Evolutionary conservation across 2,329 filamentous ascomycete species (phyloP).

Genomic region (Diaporthe vexans): DNA sequence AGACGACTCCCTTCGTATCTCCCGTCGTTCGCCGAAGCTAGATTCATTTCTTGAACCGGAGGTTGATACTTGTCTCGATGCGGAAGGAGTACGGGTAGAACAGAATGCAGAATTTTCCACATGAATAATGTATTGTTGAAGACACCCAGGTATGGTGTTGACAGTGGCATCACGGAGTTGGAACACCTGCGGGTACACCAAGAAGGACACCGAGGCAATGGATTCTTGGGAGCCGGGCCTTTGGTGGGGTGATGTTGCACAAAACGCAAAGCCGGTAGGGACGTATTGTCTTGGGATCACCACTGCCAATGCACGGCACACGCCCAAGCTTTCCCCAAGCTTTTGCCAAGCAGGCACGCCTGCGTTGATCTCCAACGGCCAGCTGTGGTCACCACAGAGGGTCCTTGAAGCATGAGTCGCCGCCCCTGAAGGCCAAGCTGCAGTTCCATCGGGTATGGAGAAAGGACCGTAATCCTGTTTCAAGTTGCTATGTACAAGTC

Average conservation of each 20-base stretch:
- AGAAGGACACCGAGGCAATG: neutral
- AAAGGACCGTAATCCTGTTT: neutral
- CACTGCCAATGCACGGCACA: slow-evolving; percentile 2
- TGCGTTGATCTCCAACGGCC: neutral
- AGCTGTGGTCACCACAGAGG: neutral
- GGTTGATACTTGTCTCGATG: neutral
- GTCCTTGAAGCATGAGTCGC: neutral
- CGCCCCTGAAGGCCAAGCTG: too few relatives aligned
- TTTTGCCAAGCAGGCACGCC: slow-evolving; percentile 13
- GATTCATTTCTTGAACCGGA: neutral
- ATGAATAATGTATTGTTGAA: too few relatives aligned
- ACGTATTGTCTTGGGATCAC: neutral
- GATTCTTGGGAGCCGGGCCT: neutral
- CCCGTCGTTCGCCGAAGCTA: neutral
- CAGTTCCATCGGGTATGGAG: neutral
- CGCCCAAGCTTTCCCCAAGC: slow-evolving; percentile 9
- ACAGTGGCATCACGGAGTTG: neutral
- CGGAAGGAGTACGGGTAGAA: neutral
- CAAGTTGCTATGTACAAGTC: neutral
- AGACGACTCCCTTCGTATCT: neutral
- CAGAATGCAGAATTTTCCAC: neutral
- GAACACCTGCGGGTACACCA: neutral
- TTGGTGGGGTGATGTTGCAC: neutral
- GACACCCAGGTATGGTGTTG: neutral
- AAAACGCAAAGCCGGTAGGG: neutral